Conservation (phyloP, 129 eudicot species). For the Flaveria brownii region DNA sequence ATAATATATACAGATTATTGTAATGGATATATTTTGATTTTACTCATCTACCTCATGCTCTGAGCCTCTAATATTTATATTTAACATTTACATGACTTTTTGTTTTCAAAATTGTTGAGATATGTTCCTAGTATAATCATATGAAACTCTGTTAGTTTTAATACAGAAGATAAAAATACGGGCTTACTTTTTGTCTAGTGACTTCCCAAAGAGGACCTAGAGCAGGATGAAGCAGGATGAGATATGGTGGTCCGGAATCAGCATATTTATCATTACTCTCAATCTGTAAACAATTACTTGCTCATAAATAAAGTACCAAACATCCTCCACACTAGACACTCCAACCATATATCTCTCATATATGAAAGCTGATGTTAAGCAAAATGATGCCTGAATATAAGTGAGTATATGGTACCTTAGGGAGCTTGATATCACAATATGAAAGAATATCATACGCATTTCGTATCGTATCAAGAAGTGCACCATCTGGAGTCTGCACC, state of each 20-base stretch:
- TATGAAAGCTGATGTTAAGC: constrained; percentile 19
- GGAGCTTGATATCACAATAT: constrained; percentile 62
- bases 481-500: constrained; percentile 90
- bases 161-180: constrained; percentile 14
- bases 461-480: constrained; percentile 84
- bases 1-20: neutral
- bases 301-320: constrained; percentile 9
- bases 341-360: neutral
- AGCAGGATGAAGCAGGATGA: constrained; percentile 96
- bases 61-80: neutral
- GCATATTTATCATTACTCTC: constrained; percentile 72
- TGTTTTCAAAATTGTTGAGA: neutral
- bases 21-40: neutral
- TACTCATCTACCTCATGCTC: no score
- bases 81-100: neutral
- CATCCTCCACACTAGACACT: neutral
- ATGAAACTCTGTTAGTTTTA: neutral
- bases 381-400: constrained; percentile 7
- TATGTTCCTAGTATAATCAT: constrained; percentile 4
- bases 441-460: constrained; percentile 94
- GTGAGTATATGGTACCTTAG: constrained; percentile 51
- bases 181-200: constrained; percentile 85
- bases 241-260: constrained; percentile 93
- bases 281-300: constrained; percentile 49
- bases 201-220: constrained; percentile 97